Percentiles rank a stretch among this genome's conserved stretches.
These are phyloP conservation scores for Plantago major DNA, from an alignment of 257 asterid genomes.

Conservation along the genomic window DNA sequence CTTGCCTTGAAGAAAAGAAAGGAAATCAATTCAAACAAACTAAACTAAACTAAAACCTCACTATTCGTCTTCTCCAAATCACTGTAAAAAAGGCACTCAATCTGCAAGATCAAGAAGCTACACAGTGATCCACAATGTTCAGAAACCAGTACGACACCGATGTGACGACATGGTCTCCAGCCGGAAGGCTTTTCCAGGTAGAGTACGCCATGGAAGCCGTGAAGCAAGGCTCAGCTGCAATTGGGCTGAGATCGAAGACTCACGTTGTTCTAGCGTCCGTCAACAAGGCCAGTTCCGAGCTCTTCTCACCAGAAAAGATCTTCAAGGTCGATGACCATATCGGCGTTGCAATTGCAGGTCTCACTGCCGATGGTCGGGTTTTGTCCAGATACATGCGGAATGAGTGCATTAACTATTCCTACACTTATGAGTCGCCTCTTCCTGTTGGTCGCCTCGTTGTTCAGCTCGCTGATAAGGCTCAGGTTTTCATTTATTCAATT, in stretches of 20 bases:
- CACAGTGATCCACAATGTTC: slow-evolving; percentile 67
- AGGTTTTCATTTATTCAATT: slow-evolving; percentile 35
- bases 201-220: slow-evolving; percentile 99
- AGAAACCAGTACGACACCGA: slow-evolving; percentile 97
- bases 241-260: slow-evolving; percentile 90
- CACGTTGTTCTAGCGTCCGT: slow-evolving; percentile 86
- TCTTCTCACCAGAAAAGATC: slow-evolving; percentile 99
- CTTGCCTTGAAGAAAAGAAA: slow-evolving; percentile 17
- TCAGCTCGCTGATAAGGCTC: slow-evolving; percentile 99
- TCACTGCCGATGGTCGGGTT: slow-evolving; percentile 96
- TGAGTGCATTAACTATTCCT: slow-evolving; percentile 87
- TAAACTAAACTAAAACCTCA: neutral
- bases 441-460: slow-evolving; percentile 96
- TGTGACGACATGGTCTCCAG: slow-evolving; percentile 99
- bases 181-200: slow-evolving; percentile 89
- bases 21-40: neutral
- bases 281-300: slow-evolving; percentile 88
- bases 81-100: too few relatives aligned
- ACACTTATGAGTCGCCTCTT: slow-evolving; percentile 77
- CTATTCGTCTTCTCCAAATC: neutral
- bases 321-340: slow-evolving; percentile 98
- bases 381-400: slow-evolving; percentile 92
- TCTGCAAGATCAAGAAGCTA: neutral
- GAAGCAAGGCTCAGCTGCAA: slow-evolving; percentile 98
- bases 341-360: slow-evolving; percentile 97